A percentile compares a stretch with the other conserved stretches of the same genome.
phyloP scores from a whole-genome alignment of 768 basidiomycete species.

The Leccinum incarnatum region DNA sequence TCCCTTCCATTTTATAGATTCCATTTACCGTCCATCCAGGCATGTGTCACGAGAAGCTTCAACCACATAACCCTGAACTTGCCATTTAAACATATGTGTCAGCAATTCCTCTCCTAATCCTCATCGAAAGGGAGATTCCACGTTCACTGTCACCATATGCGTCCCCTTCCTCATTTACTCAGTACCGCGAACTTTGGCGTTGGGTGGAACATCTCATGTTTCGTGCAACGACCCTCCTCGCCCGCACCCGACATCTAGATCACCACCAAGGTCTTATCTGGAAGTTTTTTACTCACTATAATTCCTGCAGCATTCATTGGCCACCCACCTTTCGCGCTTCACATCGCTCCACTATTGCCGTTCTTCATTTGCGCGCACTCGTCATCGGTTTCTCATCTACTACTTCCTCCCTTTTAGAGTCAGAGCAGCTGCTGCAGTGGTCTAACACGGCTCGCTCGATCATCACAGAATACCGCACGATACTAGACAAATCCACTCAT shows the following conservation, averaged over 20 bases:
- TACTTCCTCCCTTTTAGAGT: constrained; percentile 17
- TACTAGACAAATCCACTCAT: constrained; percentile 63
- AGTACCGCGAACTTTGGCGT: constrained; percentile 80
- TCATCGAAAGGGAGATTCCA: constrained; percentile 47
- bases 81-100: constrained; percentile 59
- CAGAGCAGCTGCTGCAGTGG: constrained; percentile 50
- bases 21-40: constrained; percentile 41
- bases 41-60: constrained; percentile 68
- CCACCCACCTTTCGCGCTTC: constrained; percentile 73
- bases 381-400: constrained; percentile 44
- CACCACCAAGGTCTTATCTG: constrained; percentile 47
- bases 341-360: constrained; percentile 68
- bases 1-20: background rate
- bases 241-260: constrained; percentile 41
- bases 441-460: constrained; percentile 59
- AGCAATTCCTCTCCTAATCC: constrained; percentile 53
- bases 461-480: constrained; percentile 66
- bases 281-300: constrained; percentile 62
- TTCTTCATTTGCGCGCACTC: constrained; percentile 73
- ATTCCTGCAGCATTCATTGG: constrained; percentile 65
- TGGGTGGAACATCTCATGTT: constrained; percentile 83
- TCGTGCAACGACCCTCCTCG: constrained; percentile 68
- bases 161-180: constrained; percentile 50
- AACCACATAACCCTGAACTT: constrained; percentile 42
- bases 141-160: constrained; percentile 25